These are phyloP conservation scores for Hanseniaspora meyeri DNA, from an alignment of 805 yeast species.

Conservation along the genomic window DNA sequence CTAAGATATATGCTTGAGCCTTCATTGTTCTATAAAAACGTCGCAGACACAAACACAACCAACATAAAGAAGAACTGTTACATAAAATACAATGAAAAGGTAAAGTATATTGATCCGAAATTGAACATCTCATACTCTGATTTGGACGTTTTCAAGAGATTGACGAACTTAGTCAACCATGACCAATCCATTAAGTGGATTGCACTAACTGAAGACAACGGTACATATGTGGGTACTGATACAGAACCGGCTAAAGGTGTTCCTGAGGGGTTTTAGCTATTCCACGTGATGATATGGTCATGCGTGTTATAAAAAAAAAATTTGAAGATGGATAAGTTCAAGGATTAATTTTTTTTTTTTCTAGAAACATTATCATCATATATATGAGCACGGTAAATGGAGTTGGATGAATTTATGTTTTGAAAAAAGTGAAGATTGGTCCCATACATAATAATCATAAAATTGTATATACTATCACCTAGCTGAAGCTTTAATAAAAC, in stretches of 20 bases:
- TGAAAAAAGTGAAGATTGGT: too few relatives aligned
- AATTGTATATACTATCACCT: neutral
- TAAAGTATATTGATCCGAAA: constrained; percentile 71
- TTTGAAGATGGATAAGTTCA: neutral
- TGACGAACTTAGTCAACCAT: constrained; percentile 47
- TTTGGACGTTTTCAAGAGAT: constrained; percentile 64
- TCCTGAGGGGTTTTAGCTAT: constrained; percentile 8
- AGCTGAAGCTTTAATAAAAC: too few relatives aligned
- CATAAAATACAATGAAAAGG: constrained; percentile 38
- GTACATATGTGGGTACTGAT: neutral
- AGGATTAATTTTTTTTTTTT: neutral
- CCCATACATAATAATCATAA: neutral
- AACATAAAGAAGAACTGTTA: constrained; percentile 34
- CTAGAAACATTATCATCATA: neutral
- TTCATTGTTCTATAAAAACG: constrained; percentile 26
- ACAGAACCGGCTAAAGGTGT: constrained; percentile 10
- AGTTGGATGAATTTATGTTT: too few relatives aligned
- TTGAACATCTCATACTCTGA: constrained; percentile 78
- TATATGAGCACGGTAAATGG: too few relatives aligned
- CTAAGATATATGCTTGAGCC: constrained; percentile 3
- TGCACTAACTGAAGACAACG: neutral
- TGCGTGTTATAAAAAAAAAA: neutral
- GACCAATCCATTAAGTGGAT: constrained; percentile 9
- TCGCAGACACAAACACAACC: constrained; percentile 61
- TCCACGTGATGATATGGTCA: too few relatives aligned